Conservation (phyloP, 768 basidiomycete species). For the Pholiota microspora region DNA sequence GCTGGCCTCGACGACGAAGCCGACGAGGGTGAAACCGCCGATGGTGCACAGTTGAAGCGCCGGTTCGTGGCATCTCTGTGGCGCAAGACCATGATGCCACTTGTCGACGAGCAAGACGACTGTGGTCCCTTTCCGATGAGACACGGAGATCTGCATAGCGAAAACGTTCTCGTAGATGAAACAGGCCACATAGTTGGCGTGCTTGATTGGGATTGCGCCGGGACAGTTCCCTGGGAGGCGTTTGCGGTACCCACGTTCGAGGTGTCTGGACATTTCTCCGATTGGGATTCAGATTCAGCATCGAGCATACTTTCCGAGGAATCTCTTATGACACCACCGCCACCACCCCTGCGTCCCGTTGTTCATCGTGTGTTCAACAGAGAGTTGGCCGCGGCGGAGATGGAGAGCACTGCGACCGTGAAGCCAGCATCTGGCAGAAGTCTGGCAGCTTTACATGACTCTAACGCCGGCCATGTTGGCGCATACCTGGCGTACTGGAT, state of each 20-base stretch:
- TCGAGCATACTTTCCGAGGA: slow-evolving; percentile 18
- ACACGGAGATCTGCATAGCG: slow-evolving; percentile 40
- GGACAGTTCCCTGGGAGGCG: slow-evolving; percentile 43
- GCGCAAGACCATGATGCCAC: slow-evolving; percentile 40
- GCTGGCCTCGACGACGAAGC: slow-evolving; percentile 26
- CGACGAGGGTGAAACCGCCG: slow-evolving; percentile 21
- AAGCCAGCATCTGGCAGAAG: slow-evolving; percentile 34
- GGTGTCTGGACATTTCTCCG: slow-evolving; percentile 36
- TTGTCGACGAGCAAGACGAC: slow-evolving; percentile 36
- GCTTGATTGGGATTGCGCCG: slow-evolving; percentile 42
- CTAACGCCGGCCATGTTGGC: slow-evolving; percentile 39
- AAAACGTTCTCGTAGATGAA: slow-evolving; percentile 38
- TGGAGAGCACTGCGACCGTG: slow-evolving; percentile 17
- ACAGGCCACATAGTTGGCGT: slow-evolving; percentile 40
- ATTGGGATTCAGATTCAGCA: slow-evolving; percentile 21
- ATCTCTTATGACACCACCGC: slow-evolving; percentile 13
- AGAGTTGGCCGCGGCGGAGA: slow-evolving; percentile 28
- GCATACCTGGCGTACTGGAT: slow-evolving; percentile 43
- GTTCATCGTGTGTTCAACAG: slow-evolving; percentile 31
- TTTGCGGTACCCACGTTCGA: slow-evolving; percentile 42
- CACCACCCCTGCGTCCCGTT: slow-evolving; percentile 22
- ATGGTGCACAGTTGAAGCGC: slow-evolving; percentile 31
- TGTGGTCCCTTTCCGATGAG: slow-evolving; percentile 40
- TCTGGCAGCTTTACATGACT: slow-evolving; percentile 38
- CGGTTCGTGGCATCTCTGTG: slow-evolving; percentile 38